Conservation (phyloP, 1,284 basidiomycete genomes). For the Leccinum solheimii region DNA sequence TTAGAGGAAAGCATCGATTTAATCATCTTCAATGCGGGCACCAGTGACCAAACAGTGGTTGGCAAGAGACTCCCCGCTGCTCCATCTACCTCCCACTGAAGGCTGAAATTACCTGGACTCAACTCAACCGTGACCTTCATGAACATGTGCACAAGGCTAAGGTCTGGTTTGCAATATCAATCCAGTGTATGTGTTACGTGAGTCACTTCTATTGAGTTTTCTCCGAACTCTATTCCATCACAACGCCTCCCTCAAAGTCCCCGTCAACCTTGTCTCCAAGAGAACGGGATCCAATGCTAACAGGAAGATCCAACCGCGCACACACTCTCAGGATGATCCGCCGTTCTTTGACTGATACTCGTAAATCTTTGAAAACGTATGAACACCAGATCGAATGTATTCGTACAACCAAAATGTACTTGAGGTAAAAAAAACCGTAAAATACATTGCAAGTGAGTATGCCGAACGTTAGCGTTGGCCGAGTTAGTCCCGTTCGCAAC, state of each 20-base stretch:
- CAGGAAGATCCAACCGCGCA: not conserved
- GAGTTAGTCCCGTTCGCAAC: conserved; percentile 13
- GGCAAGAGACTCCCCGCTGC: not conserved
- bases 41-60: no score
- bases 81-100: not conserved
- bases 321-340: not conserved
- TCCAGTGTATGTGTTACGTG: not conserved
- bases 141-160: not conserved
- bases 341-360: conserved; percentile 18
- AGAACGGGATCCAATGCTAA: not conserved
- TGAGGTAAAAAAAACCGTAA: conserved; percentile 1
- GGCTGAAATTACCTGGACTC: not conserved
- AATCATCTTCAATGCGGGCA: not conserved
- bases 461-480: conserved; percentile 2
- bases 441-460: conserved; percentile 26
- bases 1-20: not conserved
- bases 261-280: not conserved
- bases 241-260: not conserved
- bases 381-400: conserved; percentile 3
- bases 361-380: not conserved
- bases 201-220: conserved; percentile 7
- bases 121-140: not conserved
- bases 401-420: conserved; percentile 29
- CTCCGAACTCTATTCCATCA: not conserved
- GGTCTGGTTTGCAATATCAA: not conserved